Percentiles rank a stretch among this genome's conserved stretches.
These are phyloP conservation scores for Theobroma grandiflorum DNA, from an alignment of 441 rosid species.

Conservation along the genomic window DNA sequence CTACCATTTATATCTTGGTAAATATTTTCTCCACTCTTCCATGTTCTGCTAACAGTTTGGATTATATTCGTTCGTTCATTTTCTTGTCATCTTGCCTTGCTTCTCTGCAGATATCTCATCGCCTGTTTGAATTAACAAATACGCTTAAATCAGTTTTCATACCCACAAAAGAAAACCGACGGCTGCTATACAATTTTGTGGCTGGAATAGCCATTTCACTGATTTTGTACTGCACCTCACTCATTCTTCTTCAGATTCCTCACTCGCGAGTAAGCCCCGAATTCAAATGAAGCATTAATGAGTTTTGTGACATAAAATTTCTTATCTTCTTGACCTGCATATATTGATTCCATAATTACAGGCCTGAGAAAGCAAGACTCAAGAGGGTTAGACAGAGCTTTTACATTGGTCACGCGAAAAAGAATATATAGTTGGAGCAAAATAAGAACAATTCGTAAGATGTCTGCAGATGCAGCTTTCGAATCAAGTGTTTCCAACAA, in stretches of 20 bases:
- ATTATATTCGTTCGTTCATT: neutral
- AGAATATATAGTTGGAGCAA: conserved; percentile 30
- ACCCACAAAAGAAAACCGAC: conserved; percentile 76
- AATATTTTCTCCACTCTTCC: conserved; percentile 29
- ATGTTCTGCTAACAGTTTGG: neutral
- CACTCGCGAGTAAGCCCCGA: conserved; percentile 53
- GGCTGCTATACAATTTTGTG: conserved; percentile 65
- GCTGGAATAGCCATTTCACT: conserved; percentile 68
- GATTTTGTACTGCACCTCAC: conserved; percentile 59
- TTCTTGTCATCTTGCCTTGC: conserved; percentile 23
- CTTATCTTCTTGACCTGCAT: conserved; percentile 11
- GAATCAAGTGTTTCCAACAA: conserved; percentile 30
- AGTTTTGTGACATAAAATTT: neutral
- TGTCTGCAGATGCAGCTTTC: conserved; percentile 15
- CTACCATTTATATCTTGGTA: conserved; percentile 89
- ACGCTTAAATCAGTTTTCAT: conserved; percentile 72
- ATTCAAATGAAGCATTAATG: neutral
- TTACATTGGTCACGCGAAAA: conserved; percentile 23
- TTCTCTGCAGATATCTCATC: conserved; percentile 72
- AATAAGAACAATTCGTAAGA: conserved; percentile 39
- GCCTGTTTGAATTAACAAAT: conserved; percentile 86
- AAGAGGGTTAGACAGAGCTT: conserved; percentile 19
- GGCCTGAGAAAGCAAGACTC: conserved; percentile 34
- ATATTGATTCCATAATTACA: conserved; percentile 22
- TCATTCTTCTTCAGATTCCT: conserved; percentile 86